phyloP scores from a whole-genome alignment of 495 filamentous ascomycete species.

The Neurospora tetraspora region DNA sequence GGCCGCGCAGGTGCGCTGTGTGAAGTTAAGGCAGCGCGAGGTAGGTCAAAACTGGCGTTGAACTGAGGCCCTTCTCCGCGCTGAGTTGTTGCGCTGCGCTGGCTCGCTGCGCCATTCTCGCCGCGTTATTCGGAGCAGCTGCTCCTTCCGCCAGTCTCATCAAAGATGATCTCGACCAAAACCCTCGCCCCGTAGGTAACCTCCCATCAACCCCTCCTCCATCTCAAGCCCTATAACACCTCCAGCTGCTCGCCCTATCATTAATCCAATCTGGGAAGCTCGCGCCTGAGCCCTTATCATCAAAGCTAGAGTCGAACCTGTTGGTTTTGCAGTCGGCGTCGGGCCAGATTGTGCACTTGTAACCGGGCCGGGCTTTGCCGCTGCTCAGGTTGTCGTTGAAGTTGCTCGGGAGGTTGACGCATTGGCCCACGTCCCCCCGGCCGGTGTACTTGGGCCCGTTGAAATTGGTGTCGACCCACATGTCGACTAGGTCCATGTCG shows the following conservation, averaged over 20 bases:
- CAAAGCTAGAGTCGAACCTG: conserved; percentile 3
- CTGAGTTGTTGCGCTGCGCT: not conserved
- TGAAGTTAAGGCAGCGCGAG: no score
- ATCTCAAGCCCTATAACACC: not conserved
- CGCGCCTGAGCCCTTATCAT: not conserved
- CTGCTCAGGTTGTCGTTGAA: conserved; percentile 7
- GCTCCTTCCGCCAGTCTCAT: not conserved
- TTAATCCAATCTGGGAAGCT: conserved; percentile 5
- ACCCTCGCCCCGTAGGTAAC: not conserved
- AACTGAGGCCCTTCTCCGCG: not conserved
- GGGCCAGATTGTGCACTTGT: conserved; percentile 12
- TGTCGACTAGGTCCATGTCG: conserved; percentile 9
- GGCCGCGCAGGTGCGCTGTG: not conserved
- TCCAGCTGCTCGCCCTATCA: conserved; percentile 9
- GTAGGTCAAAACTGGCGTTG: not conserved
- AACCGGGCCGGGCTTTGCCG: conserved; percentile 7
- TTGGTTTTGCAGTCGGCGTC: conserved; percentile 7
- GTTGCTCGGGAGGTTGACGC: conserved; percentile 7
- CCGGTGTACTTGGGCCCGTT: conserved; percentile 32
- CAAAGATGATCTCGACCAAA: not conserved
- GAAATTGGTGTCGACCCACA: conserved; percentile 29
- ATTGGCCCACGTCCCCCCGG: not conserved
- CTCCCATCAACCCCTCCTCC: no score
- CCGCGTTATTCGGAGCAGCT: no score
- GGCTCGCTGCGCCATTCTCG: not conserved